Percentiles rank a stretch among this genome's conserved stretches.
phyloP scores from a whole-genome alignment of 495 filamentous ascomycete species.

The Rhypophila decipiens region DNA sequence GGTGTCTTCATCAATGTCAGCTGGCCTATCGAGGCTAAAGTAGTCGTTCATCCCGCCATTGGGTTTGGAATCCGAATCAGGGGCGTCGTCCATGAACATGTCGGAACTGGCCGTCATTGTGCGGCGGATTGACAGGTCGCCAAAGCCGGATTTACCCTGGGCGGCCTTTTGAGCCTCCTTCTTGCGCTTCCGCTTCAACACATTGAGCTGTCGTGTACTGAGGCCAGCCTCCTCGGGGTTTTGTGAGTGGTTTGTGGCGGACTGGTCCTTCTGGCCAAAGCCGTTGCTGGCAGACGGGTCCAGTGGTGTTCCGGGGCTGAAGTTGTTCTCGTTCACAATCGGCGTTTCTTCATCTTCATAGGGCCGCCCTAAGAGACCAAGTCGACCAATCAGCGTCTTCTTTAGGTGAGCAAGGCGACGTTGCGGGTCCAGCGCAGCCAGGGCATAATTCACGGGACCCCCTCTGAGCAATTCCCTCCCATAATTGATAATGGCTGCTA shows the following conservation, averaged over 20 bases:
- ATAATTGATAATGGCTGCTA: conserved; percentile 69
- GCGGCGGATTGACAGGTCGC: conserved; percentile 72
- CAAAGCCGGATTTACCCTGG: conserved; percentile 62
- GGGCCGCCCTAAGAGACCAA: conserved; percentile 73
- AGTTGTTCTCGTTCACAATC: conserved; percentile 30
- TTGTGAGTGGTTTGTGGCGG: conserved; percentile 22
- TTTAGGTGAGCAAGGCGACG: conserved; percentile 78
- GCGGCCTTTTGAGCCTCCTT: conserved; percentile 75
- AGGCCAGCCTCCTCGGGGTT: conserved; percentile 62
- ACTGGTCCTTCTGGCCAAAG: conserved; percentile 28
- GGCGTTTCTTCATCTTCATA: conserved; percentile 80
- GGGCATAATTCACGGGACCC: conserved; percentile 72
- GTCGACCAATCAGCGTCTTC: conserved; percentile 71
- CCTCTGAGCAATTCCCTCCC: conserved; percentile 79
- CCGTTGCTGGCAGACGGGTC: conserved; percentile 38
- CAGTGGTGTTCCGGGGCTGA: conserved; percentile 34
- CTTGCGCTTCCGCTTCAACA: conserved; percentile 86
- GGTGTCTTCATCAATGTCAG: conserved; percentile 72
- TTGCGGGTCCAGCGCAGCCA: conserved; percentile 75
- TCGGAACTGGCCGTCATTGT: conserved; percentile 51
- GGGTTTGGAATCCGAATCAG: conserved; percentile 54
- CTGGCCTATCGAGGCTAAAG: conserved; percentile 71
- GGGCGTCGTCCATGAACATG: conserved; percentile 48
- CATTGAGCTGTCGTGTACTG: conserved; percentile 88
- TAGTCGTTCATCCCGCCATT: conserved; percentile 78